A percentile compares a stretch with the other conserved stretches of the same genome.
phyloP scores from a whole-genome alignment of 1,284 basidiomycete genomes.

The Heterobasidion irregulare region DNA sequence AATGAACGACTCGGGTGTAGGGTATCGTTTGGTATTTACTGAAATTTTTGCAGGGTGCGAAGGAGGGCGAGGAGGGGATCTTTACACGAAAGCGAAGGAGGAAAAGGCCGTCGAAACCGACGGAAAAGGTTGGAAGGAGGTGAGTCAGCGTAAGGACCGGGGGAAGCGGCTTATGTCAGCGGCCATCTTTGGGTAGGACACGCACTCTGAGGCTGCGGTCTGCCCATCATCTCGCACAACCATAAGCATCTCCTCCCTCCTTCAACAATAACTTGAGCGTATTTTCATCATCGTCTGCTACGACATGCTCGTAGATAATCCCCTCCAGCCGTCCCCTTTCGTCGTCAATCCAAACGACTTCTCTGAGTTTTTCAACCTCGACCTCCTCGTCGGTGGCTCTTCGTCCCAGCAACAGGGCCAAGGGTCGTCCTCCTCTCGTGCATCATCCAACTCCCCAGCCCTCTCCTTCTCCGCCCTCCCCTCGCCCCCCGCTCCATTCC shows the following conservation, averaged over 20 bases:
- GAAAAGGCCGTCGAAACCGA: too few relatives aligned
- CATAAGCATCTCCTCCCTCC: not conserved
- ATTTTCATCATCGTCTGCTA: not conserved
- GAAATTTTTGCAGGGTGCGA: too few relatives aligned
- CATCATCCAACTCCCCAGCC: conserved; percentile 25
- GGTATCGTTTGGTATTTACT: too few relatives aligned
- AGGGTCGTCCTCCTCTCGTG: conserved; percentile 28
- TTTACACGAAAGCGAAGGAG: too few relatives aligned
- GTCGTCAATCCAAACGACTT: conserved; percentile 29
- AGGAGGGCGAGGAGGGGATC: too few relatives aligned
- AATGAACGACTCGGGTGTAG: too few relatives aligned
- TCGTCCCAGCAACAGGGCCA: conserved; percentile 15
- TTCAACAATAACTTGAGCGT: not conserved
- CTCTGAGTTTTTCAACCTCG: conserved; percentile 41
- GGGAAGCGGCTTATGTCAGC: too few relatives aligned
- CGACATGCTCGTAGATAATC: conserved; percentile 25
- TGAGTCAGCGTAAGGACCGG: too few relatives aligned
- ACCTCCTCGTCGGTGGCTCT: conserved; percentile 22
- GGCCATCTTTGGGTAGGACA: too few relatives aligned
- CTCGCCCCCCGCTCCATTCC: conserved; percentile 15
- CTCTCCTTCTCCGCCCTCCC: conserved; percentile 20
- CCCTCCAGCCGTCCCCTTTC: conserved; percentile 17
- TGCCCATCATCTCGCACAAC: too few relatives aligned
- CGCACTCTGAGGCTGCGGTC: too few relatives aligned
- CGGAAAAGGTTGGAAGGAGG: too few relatives aligned